These are phyloP conservation scores for Phytophthora foliorum DNA, from an alignment of 352 stramenopile species.

Conservation along the genomic window DNA sequence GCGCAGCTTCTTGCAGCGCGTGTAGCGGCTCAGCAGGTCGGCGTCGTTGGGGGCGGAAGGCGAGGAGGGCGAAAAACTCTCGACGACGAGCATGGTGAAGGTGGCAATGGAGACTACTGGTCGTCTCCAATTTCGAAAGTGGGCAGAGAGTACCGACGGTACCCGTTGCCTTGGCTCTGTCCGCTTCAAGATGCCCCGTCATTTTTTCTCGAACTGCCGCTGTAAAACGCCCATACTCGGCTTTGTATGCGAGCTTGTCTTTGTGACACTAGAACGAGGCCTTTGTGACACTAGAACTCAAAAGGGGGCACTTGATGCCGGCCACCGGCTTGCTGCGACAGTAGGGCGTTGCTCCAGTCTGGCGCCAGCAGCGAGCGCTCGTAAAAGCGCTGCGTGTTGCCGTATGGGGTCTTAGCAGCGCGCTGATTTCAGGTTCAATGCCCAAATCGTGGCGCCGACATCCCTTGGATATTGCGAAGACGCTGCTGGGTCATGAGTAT, in stretches of 20 bases:
- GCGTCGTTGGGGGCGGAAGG: not conserved
- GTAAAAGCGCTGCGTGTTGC: conserved; percentile 18
- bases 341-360: conserved; percentile 2
- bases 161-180: conserved; percentile 17
- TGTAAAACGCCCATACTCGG: conserved; percentile 19
- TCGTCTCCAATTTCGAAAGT: no score
- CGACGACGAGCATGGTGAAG: conserved; percentile 26
- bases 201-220: not conserved
- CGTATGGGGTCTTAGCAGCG: not conserved
- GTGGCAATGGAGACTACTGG: no score
- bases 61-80: conserved; percentile 19
- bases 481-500: not conserved
- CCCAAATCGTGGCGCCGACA: conserved; percentile 34
- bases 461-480: conserved; percentile 26
- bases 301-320: no score
- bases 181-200: conserved; percentile 33
- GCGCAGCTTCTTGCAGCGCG: conserved; percentile 51
- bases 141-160: conserved; percentile 32
- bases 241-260: conserved; percentile 6
- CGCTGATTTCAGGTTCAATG: conserved; percentile 31
- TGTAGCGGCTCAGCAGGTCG: conserved; percentile 47
- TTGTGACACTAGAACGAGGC: no score
- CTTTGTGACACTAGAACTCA: no score
- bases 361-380: not conserved
- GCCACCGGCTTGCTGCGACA: no score